Base-by-base conservation (phyloP, 2,329 filamentous ascomycete species). In the Macroventuria anomochaeta region DNA sequence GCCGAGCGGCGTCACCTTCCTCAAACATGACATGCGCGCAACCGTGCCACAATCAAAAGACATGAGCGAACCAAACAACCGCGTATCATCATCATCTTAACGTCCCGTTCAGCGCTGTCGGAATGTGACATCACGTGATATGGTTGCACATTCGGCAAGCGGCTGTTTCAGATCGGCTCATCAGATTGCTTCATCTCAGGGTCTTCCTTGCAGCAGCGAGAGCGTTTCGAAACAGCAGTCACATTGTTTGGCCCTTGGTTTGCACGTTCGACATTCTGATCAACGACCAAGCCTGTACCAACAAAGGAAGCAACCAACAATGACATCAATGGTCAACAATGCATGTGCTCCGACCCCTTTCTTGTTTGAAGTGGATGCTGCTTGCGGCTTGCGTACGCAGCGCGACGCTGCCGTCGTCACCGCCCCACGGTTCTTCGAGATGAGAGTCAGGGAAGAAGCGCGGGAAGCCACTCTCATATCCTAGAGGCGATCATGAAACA, bases 391-490 rank as follows among this genome's bases (percentile, higher is more conserved):
- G 37, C 25, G 31, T 43, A 33, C 31, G 43, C 26, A 23, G 13
- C 37, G 36, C 37, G 18, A 39, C 20, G 39, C 31, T 44, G 34
- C 33, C 36, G 20, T 48, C 21, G 18, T 47, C 37, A 53, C 29
- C 42, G 33, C 34, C 7, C 38, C 39, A 46, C 36, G 33, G 11
- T 20, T 10, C 15, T 29, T n/a, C 13, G 12, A 53, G 42, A 47
- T 47, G 43, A 47, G 26, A 33, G 50, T 21, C 37, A 43, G 12
- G 18, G 10, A 25, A 17, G 10, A 25, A 25, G 13, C 11, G 33
- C 51, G 51, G 51, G 39, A 49, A 43, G 28, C 6, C 34, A 49
- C 44, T 54, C 18, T 54, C 39, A 46, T 44, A n/a, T 48, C 51
- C 51, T 23, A 18, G 43, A 33, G 51, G 17, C 33, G 29, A 55